Evolutionary conservation across 2,329 filamentous ascomycete species (phyloP), one percentile per base, ranked within the genome.

Genomic region (Colletotrichum tamarilloi): DNA sequence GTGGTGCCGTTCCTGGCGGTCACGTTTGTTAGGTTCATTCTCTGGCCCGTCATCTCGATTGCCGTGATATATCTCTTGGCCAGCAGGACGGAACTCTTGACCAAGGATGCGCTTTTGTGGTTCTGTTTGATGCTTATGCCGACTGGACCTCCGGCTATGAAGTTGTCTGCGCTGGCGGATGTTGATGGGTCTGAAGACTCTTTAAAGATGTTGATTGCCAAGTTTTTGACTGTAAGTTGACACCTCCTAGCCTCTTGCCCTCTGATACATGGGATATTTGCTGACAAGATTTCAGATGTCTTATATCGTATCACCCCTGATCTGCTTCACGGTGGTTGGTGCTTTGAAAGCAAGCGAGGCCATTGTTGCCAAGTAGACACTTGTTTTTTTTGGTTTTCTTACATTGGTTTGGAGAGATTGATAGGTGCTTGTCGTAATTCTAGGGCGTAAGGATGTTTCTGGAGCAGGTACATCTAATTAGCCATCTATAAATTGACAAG

Each of bases 81-180:
- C 0, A 85, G 84, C 2, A 85, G 84, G 67, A 92, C 90, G 0
- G 75, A 76, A 0, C 52, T 89, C 3, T 77, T 93, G 2, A 83
- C 84, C 4, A 76, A 83, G 3, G 92, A 93, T 77, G 91, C 91
- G 0, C 88, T 93, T 75, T 80, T 93, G 38, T 93, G 90, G 90
- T 93, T 93, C 77, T 84, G 83, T 19, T 80, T 86, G 78, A 86
- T 85, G 83, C 75, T 87, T 55, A 86, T 87, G 85, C 85, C 86
- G 0, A 82, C 82, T 7, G 85, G 86, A 0, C 85, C 85, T 5
- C 82, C 84, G 3, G 86, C 85, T 1, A 86, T 86, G 82, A 87
- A 87, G 76, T 74, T 87, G 5, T 83, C 86, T 30, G 84, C 84
- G 0, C 79, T 87, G 71, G 81, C 85, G 5, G 83, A 87, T 62